Evolutionary conservation across 2,329 filamentous ascomycete species (phyloP), one percentile per base, ranked within the genome.

Genomic region (Lomentospora prolificans): DNA sequence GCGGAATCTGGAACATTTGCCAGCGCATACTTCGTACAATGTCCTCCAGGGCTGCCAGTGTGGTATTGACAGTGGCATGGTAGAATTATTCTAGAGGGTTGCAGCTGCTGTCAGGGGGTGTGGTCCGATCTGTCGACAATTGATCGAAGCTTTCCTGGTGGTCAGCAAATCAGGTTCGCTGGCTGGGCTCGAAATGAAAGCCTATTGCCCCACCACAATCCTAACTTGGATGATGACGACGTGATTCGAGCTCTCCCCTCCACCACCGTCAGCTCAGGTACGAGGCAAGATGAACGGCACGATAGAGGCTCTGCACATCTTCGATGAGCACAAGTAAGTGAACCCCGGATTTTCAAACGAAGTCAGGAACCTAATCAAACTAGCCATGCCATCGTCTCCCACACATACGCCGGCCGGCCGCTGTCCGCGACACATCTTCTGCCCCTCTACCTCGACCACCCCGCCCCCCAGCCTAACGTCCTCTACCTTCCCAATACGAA

Each of bases 281-380:
- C 48, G 12, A 36, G 51, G 31, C 69, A 84, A 71, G 69, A 92
- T 91, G 87, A 89, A 81, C 75, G 84, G 89, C 74, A 84, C 88
- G 67, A 88, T 99, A 67, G 92, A 97, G 77, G 94, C 92, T 68
- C 79, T 99, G 66, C 92, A 97, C 76, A 90, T 99, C 69, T 96
- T 88, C 72, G 91, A 97, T 81, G 91, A 96, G 76, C 84, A 91
- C 73, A 90, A 91, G 91, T 95, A 75, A 66, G 80, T 65, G 53
- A 17, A 28, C 17, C 53, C 41, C 19, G 10, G 30, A 19, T 33
- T 33, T 7, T 28, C 12, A 3, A 9, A 17, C 22, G 31, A 24
- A 58, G 57, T 55, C 14, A 25, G 44, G 33, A 30, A 51, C 36
- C 53, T 22, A 10, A 50, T 63, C 67, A 57, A 64, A 60, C 36